These are phyloP conservation scores for Cyberlindnera misumaiensis DNA, from an alignment of 805 yeast species.

Conservation along the genomic window DNA sequence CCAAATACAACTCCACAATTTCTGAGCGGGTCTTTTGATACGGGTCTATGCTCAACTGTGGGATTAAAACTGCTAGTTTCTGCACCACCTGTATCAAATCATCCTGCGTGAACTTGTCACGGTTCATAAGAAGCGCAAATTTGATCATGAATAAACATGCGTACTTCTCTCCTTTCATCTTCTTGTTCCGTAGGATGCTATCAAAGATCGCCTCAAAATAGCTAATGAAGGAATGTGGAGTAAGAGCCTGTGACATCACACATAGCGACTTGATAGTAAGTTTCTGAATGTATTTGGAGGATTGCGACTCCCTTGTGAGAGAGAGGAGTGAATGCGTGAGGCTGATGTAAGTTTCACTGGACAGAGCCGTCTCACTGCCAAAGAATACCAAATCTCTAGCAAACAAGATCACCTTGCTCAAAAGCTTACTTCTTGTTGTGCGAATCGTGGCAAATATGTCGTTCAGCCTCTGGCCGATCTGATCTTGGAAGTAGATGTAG, in stretches of 20 bases:
- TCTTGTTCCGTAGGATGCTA: slow-evolving; percentile 9
- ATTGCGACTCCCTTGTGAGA: slow-evolving; percentile 16
- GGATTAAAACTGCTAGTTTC: slow-evolving; percentile 6
- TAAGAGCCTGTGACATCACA: slow-evolving; percentile 19
- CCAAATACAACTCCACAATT: slow-evolving; percentile 14
- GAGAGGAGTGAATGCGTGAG: slow-evolving; percentile 18
- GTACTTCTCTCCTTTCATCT: slow-evolving; percentile 18
- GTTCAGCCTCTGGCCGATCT: slow-evolving; percentile 10
- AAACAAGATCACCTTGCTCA: slow-evolving; percentile 16
- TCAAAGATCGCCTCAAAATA: slow-evolving; percentile 16
- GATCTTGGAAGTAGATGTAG: slow-evolving; percentile 10
- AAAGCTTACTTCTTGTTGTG: slow-evolving; percentile 15
- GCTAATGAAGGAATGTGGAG: slow-evolving; percentile 11
- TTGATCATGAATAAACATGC: slow-evolving; percentile 20
- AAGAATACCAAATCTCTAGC: slow-evolving; percentile 19
- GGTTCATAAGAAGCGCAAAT: slow-evolving; percentile 14
- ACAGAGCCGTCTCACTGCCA: slow-evolving; percentile 11
- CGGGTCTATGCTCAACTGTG: slow-evolving; percentile 12
- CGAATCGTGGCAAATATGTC: slow-evolving; percentile 12
- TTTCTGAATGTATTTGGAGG: slow-evolving; percentile 8
- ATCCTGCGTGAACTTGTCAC: slow-evolving; percentile 4
- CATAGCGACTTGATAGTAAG: slow-evolving; percentile 19
- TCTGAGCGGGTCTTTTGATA: slow-evolving; percentile 18
- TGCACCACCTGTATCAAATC: slow-evolving; percentile 2
- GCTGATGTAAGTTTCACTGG: slow-evolving; percentile 10